Evolutionary conservation across 2,329 filamentous ascomycete species (phyloP), one percentile per base, ranked within the genome.

Genomic region (Pseudocercospora ulei): DNA sequence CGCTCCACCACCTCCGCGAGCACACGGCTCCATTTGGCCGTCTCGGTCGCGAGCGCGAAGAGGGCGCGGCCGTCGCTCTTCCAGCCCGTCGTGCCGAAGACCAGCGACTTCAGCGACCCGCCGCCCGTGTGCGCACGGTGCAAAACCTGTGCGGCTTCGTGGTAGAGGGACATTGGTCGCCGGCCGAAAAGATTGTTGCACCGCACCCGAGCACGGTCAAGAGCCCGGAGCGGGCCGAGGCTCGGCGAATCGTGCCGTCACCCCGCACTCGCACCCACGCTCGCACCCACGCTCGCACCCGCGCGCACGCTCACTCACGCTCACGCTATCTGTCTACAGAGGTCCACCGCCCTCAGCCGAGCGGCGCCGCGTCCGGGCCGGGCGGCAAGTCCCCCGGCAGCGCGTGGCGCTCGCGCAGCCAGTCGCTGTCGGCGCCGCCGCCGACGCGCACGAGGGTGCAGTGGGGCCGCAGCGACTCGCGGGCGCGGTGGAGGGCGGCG

Each of bases 161-260:
- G 82, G 61, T 98, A 98, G 40, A 98, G 79, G 31, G 87, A 93
- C 88, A 96, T 96, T n/a, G n/a, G n/a, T n/a, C n/a, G n/a, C n/a
- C n/a, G n/a, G n/a, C n/a, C n/a, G n/a, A n/a, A n/a, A n/a, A n/a
- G n/a, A n/a, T n/a, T n/a, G n/a, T n/a, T n/a, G n/a, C n/a, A n/a
- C n/a, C n/a, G n/a, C n/a, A n/a, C n/a, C n/a, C n/a, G n/a, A n/a
- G n/a, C n/a, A n/a, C n/a, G n/a, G n/a, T n/a, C n/a, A n/a, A n/a
- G n/a, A n/a, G n/a, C n/a, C n/a, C n/a, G n/a, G n/a, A n/a, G n/a
- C n/a, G n/a, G n/a, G n/a, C n/a, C n/a, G n/a, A n/a, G n/a, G n/a
- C n/a, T n/a, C n/a, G n/a, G n/a, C n/a, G n/a, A n/a, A n/a, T n/a
- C n/a, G n/a, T n/a, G n/a, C n/a, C n/a, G n/a, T n/a, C n/a, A n/a